These are phyloP conservation scores for Phytopythium litorale DNA, from an alignment of 352 stramenopile genomes.

Conservation along the genomic window DNA sequence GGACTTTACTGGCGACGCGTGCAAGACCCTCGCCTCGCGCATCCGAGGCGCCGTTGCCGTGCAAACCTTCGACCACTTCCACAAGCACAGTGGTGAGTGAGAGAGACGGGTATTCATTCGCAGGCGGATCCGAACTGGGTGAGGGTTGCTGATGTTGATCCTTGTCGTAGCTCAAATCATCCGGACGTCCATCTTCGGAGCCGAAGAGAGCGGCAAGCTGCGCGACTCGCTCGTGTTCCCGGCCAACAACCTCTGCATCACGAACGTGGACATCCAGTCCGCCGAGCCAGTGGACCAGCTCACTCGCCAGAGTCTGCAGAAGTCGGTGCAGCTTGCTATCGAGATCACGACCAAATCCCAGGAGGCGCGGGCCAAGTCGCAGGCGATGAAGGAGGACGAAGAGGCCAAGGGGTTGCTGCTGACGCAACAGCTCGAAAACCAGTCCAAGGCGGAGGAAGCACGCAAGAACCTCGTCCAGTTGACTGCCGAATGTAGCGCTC, in stretches of 20 bases:
- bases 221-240: conserved; percentile 57
- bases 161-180: conserved; percentile 55
- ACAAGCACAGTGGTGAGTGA: conserved; percentile 66
- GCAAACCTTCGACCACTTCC: conserved; percentile 77
- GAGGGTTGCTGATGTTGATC: not conserved
- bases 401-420: conserved; percentile 68
- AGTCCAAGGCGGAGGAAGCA: conserved; percentile 62
- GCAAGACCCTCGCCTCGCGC: conserved; percentile 73
- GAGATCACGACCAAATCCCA: conserved; percentile 85
- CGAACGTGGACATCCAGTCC: conserved; percentile 80
- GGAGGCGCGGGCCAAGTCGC: conserved; percentile 70
- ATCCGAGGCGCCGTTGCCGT: conserved; percentile 73
- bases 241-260: conserved; percentile 76
- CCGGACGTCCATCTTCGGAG: conserved; percentile 70
- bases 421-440: conserved; percentile 78
- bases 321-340: conserved; percentile 80
- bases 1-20: conserved; percentile 77
- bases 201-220: conserved; percentile 52
- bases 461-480: conserved; percentile 77
- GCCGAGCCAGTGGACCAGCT: conserved; percentile 70
- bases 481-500: conserved; percentile 61
- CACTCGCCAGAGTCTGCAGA: conserved; percentile 74
- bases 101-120: not conserved
- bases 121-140: not conserved
- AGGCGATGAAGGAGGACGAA: conserved; percentile 80